Evolutionary conservation across 768 basidiomycete species (phyloP), one percentile per base, ranked within the genome.

Genomic region (Boletus sp.): DNA sequence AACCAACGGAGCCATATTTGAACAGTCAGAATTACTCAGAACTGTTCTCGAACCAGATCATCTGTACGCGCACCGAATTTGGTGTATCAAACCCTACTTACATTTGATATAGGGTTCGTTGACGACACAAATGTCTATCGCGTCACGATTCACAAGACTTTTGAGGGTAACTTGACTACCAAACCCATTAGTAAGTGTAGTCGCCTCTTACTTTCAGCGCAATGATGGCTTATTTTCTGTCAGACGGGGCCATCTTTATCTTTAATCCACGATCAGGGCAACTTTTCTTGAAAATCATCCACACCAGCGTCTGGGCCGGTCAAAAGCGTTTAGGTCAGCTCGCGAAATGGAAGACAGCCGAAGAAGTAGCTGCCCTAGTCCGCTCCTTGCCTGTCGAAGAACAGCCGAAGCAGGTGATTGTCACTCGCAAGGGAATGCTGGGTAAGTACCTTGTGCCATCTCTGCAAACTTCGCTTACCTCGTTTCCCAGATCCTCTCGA

Each of bases 51-150:
- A 99, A 98, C 73, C 96, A 98, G 72, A 98, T 98, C 69, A 97
- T 96, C 54, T 98, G 89, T 84, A 56, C 33, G 81, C 71, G n/a
- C 15, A 32, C 50, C 17, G 25, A 17, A 39, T 45, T 56, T 43
- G 10, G 41, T 47, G 21, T 15, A 15, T 43, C 13, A 35, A 25
- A 34, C 53, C 35, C 50, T 17, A 13, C 55, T 67, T 40, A 60
- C 38, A 29, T 23, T n/a, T 46, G 41, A n/a, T 50, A 43, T 59
- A 84, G 86, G 92, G 96, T 98, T 98, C 66, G 95, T 99, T 59
- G 97, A 99, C 64, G 97, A 99, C 69, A 98, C 97, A 39, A 98
- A 98, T 64, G 97, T 99, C n/a, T 99, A 99, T 73, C 94, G 97
- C 54, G 93, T 97, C 48, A 96, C 93, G 15, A 96, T 96, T 68